Evolutionary conservation across 345 rosid species (phyloP).

Genomic region (Camelina hispida): DNA sequence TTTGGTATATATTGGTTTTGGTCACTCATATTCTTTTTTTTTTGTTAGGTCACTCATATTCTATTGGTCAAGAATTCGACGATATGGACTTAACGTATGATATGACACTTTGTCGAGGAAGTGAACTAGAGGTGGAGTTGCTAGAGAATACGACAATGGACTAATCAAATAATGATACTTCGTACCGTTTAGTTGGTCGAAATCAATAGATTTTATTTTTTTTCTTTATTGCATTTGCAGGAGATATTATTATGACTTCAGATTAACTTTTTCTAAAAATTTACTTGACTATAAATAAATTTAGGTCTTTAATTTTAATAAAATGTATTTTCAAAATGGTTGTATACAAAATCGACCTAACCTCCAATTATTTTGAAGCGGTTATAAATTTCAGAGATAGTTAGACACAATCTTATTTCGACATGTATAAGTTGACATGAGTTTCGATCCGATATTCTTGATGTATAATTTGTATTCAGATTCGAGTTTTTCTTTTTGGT

Average conservation of each 20-base stretch:
- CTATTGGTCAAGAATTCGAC: constrained; percentile 17
- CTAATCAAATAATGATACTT: constrained; percentile 11
- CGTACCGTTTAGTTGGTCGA: background rate
- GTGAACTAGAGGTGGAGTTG: constrained; percentile 4
- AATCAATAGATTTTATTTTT: background rate
- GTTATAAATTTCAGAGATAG: background rate
- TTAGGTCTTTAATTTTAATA: background rate
- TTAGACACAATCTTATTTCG: background rate
- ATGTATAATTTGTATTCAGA: background rate
- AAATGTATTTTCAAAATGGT: background rate
- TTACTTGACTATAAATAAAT: background rate
- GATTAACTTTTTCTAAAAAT: background rate
- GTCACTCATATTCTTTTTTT: constrained; percentile 4
- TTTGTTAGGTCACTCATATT: background rate
- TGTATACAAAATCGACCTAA: background rate
- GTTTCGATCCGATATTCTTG: background rate
- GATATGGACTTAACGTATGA: constrained; percentile 22
- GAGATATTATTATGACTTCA: background rate
- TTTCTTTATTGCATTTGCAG: background rate
- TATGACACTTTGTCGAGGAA: constrained; percentile 11
- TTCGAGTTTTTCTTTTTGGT: background rate
- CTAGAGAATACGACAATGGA: background rate
- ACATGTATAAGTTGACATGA: background rate
- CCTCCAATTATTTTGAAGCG: background rate
- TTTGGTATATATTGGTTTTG: constrained; percentile 16